Base-by-base conservation (phyloP, 2,329 filamentous ascomycete genomes). In the Fusarium odoratissimum region DNA sequence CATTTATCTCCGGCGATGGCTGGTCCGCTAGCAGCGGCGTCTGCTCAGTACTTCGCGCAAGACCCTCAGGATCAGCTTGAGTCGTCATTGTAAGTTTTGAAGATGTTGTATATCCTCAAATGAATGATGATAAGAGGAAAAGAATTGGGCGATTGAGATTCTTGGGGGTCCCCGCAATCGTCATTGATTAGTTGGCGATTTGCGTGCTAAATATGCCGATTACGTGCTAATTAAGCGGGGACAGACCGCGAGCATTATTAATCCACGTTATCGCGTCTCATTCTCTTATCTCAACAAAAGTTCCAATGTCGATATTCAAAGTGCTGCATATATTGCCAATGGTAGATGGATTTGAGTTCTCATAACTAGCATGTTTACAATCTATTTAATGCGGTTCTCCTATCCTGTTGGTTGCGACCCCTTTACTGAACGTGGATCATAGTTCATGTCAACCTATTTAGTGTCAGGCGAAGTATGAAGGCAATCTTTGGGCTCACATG, bases 151-250 rank as follows among this genome's bases (percentile, higher is more conserved):
- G 11, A 19, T 16, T 25, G 37, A 25, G 30, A 48, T 38, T 48
- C 35, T 16, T 38, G 13, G 46, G 30, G 37, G 46, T 49, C 33
- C 28, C 51, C 64, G 52, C 51, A 35, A 54, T 17, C 49, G 51
- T 64, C 51, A 64, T 69, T 44, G 66, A 69, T 69, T 40, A 60
- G 40, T 30, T 23, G 13, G 49, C 28, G 33, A 45, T 44, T 60
- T 45, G 41, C 28, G 33, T 42, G 25, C 55, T 54, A 33, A 25
- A 61, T 5, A 21, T 14, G 25, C 6, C 17, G 12, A 62, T 59
- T 62, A 40, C 60, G 60, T 59, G 52, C 41, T 46, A 23, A 23
- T 38, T 54, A 54, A 67, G 64, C 35, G 63, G 64, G 31, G 46
- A 21, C 40, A 16, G 21, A 28, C 8, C 35, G n/a, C 11, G 55